These are phyloP conservation scores for Kwoniella bestiolae DNA, from an alignment of 768 basidiomycete species.

Conservation along the genomic window DNA sequence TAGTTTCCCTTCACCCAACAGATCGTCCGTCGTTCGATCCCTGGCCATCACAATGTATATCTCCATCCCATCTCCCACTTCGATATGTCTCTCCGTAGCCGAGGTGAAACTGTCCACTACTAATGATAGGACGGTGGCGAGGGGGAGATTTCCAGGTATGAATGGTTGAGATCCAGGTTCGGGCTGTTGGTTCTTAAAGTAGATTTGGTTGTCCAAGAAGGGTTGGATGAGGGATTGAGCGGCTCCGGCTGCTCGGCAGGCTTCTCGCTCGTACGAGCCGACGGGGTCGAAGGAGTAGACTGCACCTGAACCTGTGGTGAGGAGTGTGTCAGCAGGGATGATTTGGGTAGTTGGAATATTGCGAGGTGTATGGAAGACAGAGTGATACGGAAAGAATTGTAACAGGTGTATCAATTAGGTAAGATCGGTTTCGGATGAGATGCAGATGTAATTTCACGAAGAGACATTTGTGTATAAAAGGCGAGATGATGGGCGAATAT, in stretches of 20 bases:
- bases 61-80: conserved; percentile 96
- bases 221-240: conserved; percentile 95
- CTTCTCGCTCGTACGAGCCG: conserved; percentile 95
- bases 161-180: conserved; percentile 70
- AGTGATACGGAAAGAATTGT: no score
- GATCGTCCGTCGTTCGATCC: conserved; percentile 66
- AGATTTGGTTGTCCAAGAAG: conserved; percentile 98
- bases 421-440: no score
- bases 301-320: conserved; percentile 76
- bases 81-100: conserved; percentile 97
- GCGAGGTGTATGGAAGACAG: background rate
- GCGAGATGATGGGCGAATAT: background rate
- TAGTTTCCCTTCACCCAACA: conserved; percentile 42
- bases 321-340: background rate
- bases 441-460: no score
- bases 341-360: background rate
- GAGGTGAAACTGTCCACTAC: conserved; percentile 96
- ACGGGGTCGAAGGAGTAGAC: conserved; percentile 99
- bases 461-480: no score
- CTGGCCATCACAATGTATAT: conserved; percentile 82
- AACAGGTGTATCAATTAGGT: no score
- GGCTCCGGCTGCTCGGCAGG: conserved; percentile 93
- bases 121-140: conserved; percentile 77
- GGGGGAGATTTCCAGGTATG: conserved; percentile 74
- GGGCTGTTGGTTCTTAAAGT: conserved; percentile 92